Evolutionary conservation across 768 basidiomycete genomes (phyloP), one percentile per base, ranked within the genome.

Genomic region (Collybia mongolica): DNA sequence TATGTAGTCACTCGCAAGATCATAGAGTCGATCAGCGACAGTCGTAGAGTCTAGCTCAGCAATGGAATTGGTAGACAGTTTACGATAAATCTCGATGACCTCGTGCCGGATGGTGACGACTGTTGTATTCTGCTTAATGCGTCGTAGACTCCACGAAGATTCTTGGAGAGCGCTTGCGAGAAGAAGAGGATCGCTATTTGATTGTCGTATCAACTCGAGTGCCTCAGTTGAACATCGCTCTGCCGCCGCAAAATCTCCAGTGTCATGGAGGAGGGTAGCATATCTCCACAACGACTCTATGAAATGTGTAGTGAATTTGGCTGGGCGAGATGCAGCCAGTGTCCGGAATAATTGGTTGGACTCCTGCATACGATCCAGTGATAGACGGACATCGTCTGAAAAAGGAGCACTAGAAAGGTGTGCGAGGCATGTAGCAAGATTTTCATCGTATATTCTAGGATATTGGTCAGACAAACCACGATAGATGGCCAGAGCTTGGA

Each of bases 71-170:
- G 14, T 32, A 18, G 20, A 9, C 20, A 52, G 18, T 12, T 41
- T 47, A 5, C 54, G 49, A 46, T 55, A 55, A 2, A 55, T 55
- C 3, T 32, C 51, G 26, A 55, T 38, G 39, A 51, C 50, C 46
- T 55, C 54, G 12, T 6, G 48, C 38, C 51, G 43, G 8, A 55
- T 29, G 3, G 44, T 18, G 22, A 55, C 12, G 9, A 48, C 54
- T 35, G 37, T 44, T 15, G 52, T 51, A 19, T 43, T 52, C 22
- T 44, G 51, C 38, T 52, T 42, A 15, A 55, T 20, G 12, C 26
- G 26, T 17, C 46, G 35, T 15, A 55, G 19, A 14, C 48, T 48
- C 7, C 24, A 35, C 3, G 51, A 52, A 20, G 51, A 52, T 0
- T 38, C 7, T 5, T 47, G 41, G 5, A 55, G 51, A 8, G 51